Evolutionary conservation across 306 rosid species (phyloP), one percentile per base, ranked within the genome.

Genomic region (Rubus idaeus): DNA sequence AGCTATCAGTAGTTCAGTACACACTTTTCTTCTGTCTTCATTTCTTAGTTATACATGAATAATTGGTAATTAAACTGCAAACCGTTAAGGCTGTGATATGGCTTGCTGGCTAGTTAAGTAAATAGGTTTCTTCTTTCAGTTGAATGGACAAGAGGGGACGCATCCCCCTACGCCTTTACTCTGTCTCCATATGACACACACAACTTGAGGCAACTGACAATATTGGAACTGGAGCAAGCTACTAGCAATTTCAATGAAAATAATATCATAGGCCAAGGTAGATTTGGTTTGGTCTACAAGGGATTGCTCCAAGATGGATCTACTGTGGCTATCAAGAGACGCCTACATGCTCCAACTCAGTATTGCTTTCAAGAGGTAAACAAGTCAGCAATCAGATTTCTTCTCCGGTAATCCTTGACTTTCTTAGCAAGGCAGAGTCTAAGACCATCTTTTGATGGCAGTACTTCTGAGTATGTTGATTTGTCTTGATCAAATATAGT

Each of bases 291-390:
- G 74, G 88, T 81, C 26, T 91, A 79, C 81, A 85, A 91, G 81
- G 96, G 96, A 21, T 79, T 91, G 80, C 96, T 91, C 79, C 91
- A 79, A 77, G 93, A 91, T 83, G 96, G 96, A 78, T 78, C 91
- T 23, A 82, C 89, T 81, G 96, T 91, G 13, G 89, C 91, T 42
- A 76, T 91, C 82, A 89, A 89, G 85, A 87, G 93, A 75, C 80
- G 89, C 68, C 68, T 79, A 37, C 82, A 68, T 76, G n/a, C 84
- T 50, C 79, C 84, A 14, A 86, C 78, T 65, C 89, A 41, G 10
- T 70, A 84, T 81, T 91, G 86, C 76, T 47, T 79, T 67, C 83
- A 51, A 58, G 84, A 85, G 90, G 96, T 91, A 57, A 81, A 69
- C 73, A 73, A 56, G 68, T 57, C 21, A 4, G 40, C 4, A 55